Base-by-base conservation (phyloP, 2,329 filamentous ascomycete species). In the Colletotrichum destructivum region DNA sequence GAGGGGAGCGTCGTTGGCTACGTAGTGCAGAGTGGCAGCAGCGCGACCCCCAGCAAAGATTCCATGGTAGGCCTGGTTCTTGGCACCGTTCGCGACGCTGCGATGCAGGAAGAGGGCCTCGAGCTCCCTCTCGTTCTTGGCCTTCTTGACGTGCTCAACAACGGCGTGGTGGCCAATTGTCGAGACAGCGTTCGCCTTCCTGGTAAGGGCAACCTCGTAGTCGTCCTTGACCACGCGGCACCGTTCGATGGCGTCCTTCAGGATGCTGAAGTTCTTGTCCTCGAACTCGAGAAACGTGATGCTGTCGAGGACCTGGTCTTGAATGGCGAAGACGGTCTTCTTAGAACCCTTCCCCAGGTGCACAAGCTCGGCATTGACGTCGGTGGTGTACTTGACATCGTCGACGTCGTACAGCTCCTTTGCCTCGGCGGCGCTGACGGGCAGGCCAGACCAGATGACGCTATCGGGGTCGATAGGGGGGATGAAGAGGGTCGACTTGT, bases 371-470 rank as follows among this genome's bases (percentile, higher is more conserved):
- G 90, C 84, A 80, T 96, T 95, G 76, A 97, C 86, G 55, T 96
- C 92, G 63, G 89, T 90, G 12, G 91, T 92, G 73, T 90, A 90
- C 69, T 89, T 88, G 74, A 96, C 94, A 46, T 90, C 86, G 80
- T 98, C 96, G 74, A 97, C 90, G 75, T 97, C 94, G 83, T 94
- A 98, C 74, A 89, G 88, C 59, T 89, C 83, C 72, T 93, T 84
- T 8, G 96, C 96, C 78, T 98, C 93, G 52, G 93, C 88, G 44
- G 88, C 84, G 46, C 91, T 93, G 72, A 97, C 85, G 0, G 96
- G 96, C 18, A 98, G 88, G 15, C 96, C 96, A 38, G 93, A 93
- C 96, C 96, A 99, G 79, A 98, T 94, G 70, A 98, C 95, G 66
- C 91, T 91, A 54, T 96, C 93, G n/a, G 94, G 89, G 76, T 98